Evolutionary conservation across 2,329 filamentous ascomycete genomes (phyloP).

Genomic region (Aspergillus bombycis): DNA sequence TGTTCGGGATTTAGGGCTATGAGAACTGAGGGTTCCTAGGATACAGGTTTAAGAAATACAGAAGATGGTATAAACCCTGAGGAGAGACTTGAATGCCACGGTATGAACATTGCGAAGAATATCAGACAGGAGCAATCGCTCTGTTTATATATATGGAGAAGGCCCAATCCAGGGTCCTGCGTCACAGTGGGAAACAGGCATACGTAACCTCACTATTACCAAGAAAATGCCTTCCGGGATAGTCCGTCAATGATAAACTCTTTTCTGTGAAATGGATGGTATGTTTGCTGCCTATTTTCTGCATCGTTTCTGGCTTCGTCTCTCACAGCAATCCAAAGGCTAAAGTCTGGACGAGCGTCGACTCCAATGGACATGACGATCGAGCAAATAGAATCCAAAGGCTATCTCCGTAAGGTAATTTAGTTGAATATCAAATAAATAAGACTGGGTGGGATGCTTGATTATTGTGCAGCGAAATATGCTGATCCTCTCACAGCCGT

Average conservation of each 20-base stretch:
- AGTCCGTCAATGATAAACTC: background rate
- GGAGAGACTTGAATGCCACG: background rate
- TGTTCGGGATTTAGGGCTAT: background rate
- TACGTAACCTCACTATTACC: background rate
- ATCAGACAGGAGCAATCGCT: background rate
- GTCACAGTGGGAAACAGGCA: background rate
- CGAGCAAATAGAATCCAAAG: background rate
- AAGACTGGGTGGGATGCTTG: background rate
- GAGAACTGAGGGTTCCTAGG: background rate
- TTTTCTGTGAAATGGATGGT: background rate
- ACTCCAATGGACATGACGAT: background rate
- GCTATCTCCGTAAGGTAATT: background rate
- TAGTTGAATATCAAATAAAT: background rate
- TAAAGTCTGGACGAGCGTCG: background rate
- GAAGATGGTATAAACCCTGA: background rate
- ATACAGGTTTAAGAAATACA: background rate
- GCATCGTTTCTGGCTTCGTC: background rate
- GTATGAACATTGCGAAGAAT: background rate
- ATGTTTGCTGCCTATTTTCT: background rate
- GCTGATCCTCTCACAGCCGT: background rate
- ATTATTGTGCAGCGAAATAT: no score
- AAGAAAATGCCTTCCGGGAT: background rate
- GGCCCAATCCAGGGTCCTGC: background rate
- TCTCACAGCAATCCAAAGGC: background rate
- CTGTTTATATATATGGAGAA: background rate